Base-by-base conservation (phyloP, 2,329 filamentous ascomycete species). In the Tolypocladium endophyticum region DNA sequence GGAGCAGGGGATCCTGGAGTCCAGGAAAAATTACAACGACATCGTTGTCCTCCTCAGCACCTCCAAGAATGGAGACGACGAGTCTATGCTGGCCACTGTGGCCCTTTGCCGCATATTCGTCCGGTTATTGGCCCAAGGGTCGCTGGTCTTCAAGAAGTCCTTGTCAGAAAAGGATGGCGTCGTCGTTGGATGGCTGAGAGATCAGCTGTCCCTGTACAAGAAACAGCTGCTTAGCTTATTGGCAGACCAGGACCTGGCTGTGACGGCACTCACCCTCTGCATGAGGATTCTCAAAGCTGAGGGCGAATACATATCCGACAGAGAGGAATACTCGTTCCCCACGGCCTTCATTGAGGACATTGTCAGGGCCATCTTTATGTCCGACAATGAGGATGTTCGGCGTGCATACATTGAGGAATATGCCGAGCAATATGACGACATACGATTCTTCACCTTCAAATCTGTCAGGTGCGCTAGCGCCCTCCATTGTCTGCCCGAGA, bases 21-120 rank as follows among this genome's bases (percentile, higher is more conserved):
- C 92, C 56, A 89, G 86, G 69, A 90, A 92, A 73, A 84, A 96
- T 74, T 96, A 95, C 80, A 96, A 96, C 78, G 91, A 96, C 70
- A 93, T 97, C 68, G 81, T 85, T 9, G 83, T 81, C 14, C 76
- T 97, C 43, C 78, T 96, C 54, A 80, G 81, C 50, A 81, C 66
- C 20, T 73, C 74, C 53, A 64, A 81, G 68, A 77, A 76, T 41
- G 76, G 77, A 35, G 73, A 80, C 3, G 72, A 77, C 2, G 82
- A 87, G 52, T 78, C 83, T 4, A 77, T 90, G 55, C 76, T 89
- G 39, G 89, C 92, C 0, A 84, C 87, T 0, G 87, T 97, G 25
- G 87, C 92, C 2, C 79, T 97, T 55, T 96, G 92, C 73, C 84
- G 92, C 66, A 85, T 95, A 41, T 97, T 97, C 71, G 84, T 92